Evolutionary conservation across 164 flowering plant genomes (phyloP), one percentile per base, ranked within the genome.

Genomic region (Aristolochia fimbriata): DNA sequence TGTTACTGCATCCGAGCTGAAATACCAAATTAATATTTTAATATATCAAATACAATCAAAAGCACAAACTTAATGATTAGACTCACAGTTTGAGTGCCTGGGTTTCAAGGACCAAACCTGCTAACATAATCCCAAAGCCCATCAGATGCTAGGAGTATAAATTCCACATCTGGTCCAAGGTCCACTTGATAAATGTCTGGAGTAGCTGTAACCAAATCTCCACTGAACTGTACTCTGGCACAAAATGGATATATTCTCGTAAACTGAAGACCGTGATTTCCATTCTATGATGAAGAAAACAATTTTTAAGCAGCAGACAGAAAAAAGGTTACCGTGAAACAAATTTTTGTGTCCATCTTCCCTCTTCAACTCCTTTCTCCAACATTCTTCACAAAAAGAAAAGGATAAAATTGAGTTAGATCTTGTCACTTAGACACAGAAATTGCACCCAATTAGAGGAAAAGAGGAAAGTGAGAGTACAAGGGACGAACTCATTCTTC

Each of bases 51-150:
- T 52, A 15, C 9, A 4, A 27, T 22, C 56, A 52, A 4, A 27
- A 22, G 56, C 30, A 52, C 15, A 52, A 52, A 27, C 4, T 10
- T 16, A 6, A 3, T 22, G 2, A 23, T 52, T 16, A 15, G 15
- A 10, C 1, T 37, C 7, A 10, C 43, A 3, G 12, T 37, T 37
- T 37, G 56, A 52, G 10, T 14, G 30, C 23, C 16, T n/a, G 23
- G 17, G 7, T 37, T 9, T 30, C 12, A 50, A 15, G 49, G 57
- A 20, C n/a, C 64, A 45, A 30, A 93, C 99, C 96, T 86, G 63
- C 74, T 86, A 67, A 93, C 82, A 78, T 93, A 93, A 74, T 93
- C 99, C 99, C 96, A 93, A 58, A 93, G 77, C 47, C 98, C 98
- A 80, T 93, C 98, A 62, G 97, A 84, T 57, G 98, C 97, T 69